Percentiles rank a stretch among this genome's conserved stretches.
Conservation (phyloP, 768 basidiomycete species). For the Hypholoma sublateritium region DNA sequence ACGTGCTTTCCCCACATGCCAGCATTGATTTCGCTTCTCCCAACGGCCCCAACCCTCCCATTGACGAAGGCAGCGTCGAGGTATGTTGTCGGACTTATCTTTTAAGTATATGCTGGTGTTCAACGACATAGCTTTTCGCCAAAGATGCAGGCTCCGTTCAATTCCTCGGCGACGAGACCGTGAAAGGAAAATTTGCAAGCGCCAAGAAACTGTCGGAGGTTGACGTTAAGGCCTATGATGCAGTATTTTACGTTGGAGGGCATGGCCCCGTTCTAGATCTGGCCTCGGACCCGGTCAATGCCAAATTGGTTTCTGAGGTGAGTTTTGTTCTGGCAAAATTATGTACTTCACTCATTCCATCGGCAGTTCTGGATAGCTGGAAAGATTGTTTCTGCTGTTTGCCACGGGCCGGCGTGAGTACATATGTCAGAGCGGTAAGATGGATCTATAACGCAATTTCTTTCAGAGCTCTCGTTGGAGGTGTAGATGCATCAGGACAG, state of each 20-base stretch:
- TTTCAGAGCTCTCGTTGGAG: conserved; percentile 56
- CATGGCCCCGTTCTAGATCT: conserved; percentile 80
- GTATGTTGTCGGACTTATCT: conserved; percentile 24
- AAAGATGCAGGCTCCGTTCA: conserved; percentile 53
- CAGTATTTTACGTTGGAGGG: conserved; percentile 78
- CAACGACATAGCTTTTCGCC: conserved; percentile 38
- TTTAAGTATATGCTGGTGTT: neutral
- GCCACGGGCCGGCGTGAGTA: conserved; percentile 75
- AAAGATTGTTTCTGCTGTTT: conserved; percentile 72
- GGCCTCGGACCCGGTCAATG: conserved; percentile 53
- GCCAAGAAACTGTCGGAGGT: conserved; percentile 66
- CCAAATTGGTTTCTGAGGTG: conserved; percentile 56
- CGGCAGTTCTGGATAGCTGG: conserved; percentile 65
- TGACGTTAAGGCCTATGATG: conserved; percentile 60
- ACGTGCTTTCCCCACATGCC: conserved; percentile 47
- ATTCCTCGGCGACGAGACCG: conserved; percentile 59
- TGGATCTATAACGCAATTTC: neutral
- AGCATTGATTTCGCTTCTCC: conserved; percentile 62
- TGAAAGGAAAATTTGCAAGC: conserved; percentile 49
- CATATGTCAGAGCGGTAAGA: neutral
- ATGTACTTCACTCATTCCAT: neutral
- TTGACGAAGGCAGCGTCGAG: conserved; percentile 58
- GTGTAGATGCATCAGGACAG: conserved; percentile 51
- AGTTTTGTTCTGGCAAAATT: conserved; percentile 14
- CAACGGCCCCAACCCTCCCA: conserved; percentile 65